phyloP scores from a whole-genome alignment of 2,329 filamentous ascomycete species.

The Diaporthe eres region DNA sequence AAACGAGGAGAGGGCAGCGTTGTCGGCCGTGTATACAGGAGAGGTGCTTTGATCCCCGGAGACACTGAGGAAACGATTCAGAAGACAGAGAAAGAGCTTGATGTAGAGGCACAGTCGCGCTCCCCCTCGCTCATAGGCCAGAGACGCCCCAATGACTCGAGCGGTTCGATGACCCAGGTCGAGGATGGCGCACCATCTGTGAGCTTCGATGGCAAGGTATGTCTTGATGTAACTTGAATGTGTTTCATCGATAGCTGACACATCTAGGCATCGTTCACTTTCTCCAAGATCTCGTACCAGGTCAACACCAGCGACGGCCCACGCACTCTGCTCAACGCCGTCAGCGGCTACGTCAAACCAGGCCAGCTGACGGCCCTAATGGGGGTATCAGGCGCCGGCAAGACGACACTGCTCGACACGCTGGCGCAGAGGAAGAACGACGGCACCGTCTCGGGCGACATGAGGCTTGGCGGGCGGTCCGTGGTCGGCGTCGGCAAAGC shows the following conservation, averaged over 20 bases:
- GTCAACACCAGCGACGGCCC: constrained; percentile 73
- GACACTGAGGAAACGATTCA: not conserved
- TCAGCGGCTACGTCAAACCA: constrained; percentile 88
- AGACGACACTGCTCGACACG: constrained; percentile 87
- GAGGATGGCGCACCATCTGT: constrained; percentile 57
- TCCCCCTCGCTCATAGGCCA: not conserved
- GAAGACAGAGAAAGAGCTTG: not conserved
- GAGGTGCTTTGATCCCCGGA: not conserved
- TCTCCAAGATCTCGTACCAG: constrained; percentile 79
- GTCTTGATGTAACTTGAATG: constrained; percentile 66
- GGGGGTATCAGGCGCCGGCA: constrained; percentile 86
- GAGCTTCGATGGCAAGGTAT: constrained; percentile 68
- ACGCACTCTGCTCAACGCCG: constrained; percentile 81
- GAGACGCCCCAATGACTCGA: not conserved
- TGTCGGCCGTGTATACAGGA: not conserved
- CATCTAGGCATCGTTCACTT: constrained; percentile 72
- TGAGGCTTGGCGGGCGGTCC: constrained; percentile 70
- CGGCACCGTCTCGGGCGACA: constrained; percentile 56
- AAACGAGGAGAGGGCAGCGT: not conserved
- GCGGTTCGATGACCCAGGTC: not conserved
- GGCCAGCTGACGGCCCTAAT: constrained; percentile 84
- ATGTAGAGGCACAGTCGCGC: constrained; percentile 8
- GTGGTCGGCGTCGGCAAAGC: constrained; percentile 76
- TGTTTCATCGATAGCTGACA: constrained; percentile 34
- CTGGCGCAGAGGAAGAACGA: constrained; percentile 85